phyloP scores from a whole-genome alignment of 1,284 basidiomycete genomes.

The Singerocomus rubriflavus region DNA sequence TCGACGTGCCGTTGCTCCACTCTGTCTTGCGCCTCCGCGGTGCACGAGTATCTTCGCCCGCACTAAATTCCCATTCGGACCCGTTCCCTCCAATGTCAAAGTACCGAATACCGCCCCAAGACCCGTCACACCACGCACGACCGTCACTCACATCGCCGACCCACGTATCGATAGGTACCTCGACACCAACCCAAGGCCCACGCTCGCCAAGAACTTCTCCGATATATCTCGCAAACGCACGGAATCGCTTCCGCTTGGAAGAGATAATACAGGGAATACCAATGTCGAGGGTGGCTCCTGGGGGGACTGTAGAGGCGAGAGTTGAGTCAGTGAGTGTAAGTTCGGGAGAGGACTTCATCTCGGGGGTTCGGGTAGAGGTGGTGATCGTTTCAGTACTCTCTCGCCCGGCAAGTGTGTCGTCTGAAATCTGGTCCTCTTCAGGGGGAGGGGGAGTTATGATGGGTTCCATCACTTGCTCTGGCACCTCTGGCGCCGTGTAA shows the following conservation, averaged over 20 bases:
- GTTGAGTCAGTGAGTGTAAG: slow-evolving; percentile 30
- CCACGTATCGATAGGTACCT: slow-evolving; percentile 70
- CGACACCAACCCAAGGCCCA: slow-evolving; percentile 91
- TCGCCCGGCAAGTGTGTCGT: slow-evolving; percentile 15
- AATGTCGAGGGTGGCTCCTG: slow-evolving; percentile 76
- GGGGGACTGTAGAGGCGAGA: slow-evolving; percentile 34
- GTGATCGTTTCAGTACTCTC: slow-evolving; percentile 28
- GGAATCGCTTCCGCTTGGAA: slow-evolving; percentile 78
- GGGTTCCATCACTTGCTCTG: slow-evolving; percentile 6
- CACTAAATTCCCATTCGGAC: slow-evolving; percentile 59
- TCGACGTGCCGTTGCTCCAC: slow-evolving; percentile 24
- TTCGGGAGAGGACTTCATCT: slow-evolving; percentile 20
- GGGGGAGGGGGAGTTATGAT: slow-evolving; percentile 7
- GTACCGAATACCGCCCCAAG: slow-evolving; percentile 75
- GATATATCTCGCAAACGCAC: slow-evolving; percentile 84
- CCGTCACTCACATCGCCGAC: slow-evolving; percentile 50
- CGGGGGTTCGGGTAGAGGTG: slow-evolving; percentile 15
- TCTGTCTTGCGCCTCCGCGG: slow-evolving; percentile 49
- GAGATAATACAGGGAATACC: slow-evolving; percentile 92
- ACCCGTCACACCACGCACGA: slow-evolving; percentile 81
- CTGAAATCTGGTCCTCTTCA: slow-evolving; percentile 19
- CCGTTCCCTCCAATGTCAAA: slow-evolving; percentile 62
- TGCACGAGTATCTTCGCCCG: slow-evolving; percentile 41
- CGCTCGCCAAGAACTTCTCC: slow-evolving; percentile 76
- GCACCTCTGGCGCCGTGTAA: slow-evolving; percentile 18